These are phyloP conservation scores for Monosporascus sp. DNA, from an alignment of 2,329 filamentous ascomycete species.

Conservation along the genomic window DNA sequence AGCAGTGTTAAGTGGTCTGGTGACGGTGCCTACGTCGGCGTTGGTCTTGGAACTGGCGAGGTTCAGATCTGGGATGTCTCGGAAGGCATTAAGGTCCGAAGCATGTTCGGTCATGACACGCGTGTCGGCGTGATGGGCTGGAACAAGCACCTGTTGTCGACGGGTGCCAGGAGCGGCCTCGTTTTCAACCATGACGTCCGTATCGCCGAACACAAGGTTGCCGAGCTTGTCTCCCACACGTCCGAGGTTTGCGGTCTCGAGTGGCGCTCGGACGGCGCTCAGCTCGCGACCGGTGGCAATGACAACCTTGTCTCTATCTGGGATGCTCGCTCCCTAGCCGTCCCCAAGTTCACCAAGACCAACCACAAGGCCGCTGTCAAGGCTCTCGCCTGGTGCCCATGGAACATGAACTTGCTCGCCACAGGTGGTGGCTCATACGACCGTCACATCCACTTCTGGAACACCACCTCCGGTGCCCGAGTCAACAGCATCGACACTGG, in stretches of 20 bases:
- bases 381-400: slow-evolving; percentile 97
- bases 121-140: slow-evolving; percentile 98
- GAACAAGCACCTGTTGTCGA: slow-evolving; percentile 97
- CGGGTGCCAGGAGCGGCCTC: slow-evolving; percentile 87
- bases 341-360: slow-evolving; percentile 98
- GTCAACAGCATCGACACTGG: slow-evolving; percentile 99
- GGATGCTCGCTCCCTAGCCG: slow-evolving; percentile 89
- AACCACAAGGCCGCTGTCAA: slow-evolving; percentile 99
- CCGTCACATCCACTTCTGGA: slow-evolving; percentile 99
- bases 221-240: slow-evolving; percentile 93
- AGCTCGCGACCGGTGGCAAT: slow-evolving; percentile 95
- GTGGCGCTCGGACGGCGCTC: slow-evolving; percentile 93
- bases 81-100: slow-evolving; percentile 90
- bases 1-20: slow-evolving; percentile 99
- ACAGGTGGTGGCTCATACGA: slow-evolving; percentile 96
- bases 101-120: slow-evolving; percentile 96
- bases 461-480: slow-evolving; percentile 92
- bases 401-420: slow-evolving; percentile 95
- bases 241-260: slow-evolving; percentile 97
- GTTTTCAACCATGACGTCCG: slow-evolving; percentile 99
- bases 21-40: slow-evolving; percentile 92
- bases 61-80: slow-evolving; percentile 99
- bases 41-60: slow-evolving; percentile 90
- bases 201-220: slow-evolving; percentile 95
- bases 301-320: slow-evolving; percentile 99